Base-by-base conservation (phyloP, 2,329 filamentous ascomycete species). In the Mycosphaerelloides madeirae region DNA sequence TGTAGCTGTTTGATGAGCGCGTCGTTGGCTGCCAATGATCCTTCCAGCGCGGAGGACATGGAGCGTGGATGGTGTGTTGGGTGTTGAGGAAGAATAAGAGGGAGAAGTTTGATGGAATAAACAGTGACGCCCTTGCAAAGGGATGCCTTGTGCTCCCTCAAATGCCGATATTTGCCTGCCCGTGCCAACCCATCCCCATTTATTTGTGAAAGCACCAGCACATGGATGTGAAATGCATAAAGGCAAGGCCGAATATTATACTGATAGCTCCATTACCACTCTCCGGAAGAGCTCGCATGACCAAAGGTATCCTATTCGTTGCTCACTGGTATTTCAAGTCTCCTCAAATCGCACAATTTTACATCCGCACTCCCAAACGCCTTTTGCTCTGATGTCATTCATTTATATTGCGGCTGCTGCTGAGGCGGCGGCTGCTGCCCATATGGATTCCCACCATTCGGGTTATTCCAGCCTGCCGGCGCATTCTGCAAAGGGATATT, bases 401-500 rank as follows among this genome's bases (percentile, higher is more conserved):
- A 45, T 32, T 45, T 45, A 14, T 45, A 45, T 22, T 45, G 43
- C 31, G 43, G 43, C 31, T 50, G 41, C 22, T 41, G 31, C 31
- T 46, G 38, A 5, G 22, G 22, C 22, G 5, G 19, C 38, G 41
- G 18, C 35, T 31, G 16, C 41, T 45, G 43, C 31, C 18, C 43
- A 19, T 54, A 53, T 3, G 50, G 50, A 28, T 53, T 50, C 13
- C 50, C 50, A 6, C 22, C 22, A 9, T 25, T 25, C 22, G 22
- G 22, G 13, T 29, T 34, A 41, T 55, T 53, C 53, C 60, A 61
- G 3, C 55, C 55, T 31, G 60, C 59, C 29, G 53, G 55, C 19
- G 48, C 54, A 33, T 59, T 58, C 47, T 65, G 58, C 58, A 65
- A 54, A 25, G 61, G 61, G 49, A 66, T 64, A 38, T 54, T 57